Conservation (phyloP, 805 yeast genomes). For the Lachancea waltii region DNA sequence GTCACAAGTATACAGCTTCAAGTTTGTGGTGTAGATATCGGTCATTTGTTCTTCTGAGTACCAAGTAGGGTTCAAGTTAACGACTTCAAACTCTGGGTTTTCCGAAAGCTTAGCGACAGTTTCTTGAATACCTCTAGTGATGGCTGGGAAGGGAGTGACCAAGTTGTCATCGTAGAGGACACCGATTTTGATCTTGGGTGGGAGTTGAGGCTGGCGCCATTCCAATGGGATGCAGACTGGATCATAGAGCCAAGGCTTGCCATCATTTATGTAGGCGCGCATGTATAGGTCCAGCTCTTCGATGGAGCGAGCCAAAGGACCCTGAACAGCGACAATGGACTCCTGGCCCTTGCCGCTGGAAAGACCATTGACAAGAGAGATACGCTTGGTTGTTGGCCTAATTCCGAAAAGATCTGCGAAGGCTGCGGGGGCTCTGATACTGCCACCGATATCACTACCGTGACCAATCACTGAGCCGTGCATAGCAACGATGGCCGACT, state of each 20-base stretch:
- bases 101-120: slow-evolving; percentile 47
- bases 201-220: slow-evolving; percentile 33
- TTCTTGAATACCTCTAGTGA: slow-evolving; percentile 47
- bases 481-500: slow-evolving; percentile 55
- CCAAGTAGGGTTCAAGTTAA: slow-evolving; percentile 31
- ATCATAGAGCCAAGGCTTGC: slow-evolving; percentile 57
- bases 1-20: slow-evolving; percentile 51
- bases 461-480: slow-evolving; percentile 57
- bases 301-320: slow-evolving; percentile 59
- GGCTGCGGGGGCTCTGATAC: slow-evolving; percentile 63
- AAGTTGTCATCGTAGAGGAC: slow-evolving; percentile 58
- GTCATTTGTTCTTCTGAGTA: slow-evolving; percentile 21
- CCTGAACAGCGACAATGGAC: slow-evolving; percentile 57
- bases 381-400: slow-evolving; percentile 54
- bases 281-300: slow-evolving; percentile 66
- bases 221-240: slow-evolving; percentile 32
- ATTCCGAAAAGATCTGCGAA: slow-evolving; percentile 57
- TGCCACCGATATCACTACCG: slow-evolving; percentile 71
- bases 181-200: slow-evolving; percentile 49
- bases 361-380: slow-evolving; percentile 39
- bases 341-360: slow-evolving; percentile 58
- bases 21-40: slow-evolving; percentile 15
- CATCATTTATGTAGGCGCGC: slow-evolving; percentile 53
- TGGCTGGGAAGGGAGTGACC: slow-evolving; percentile 64
- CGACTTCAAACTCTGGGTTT: slow-evolving; percentile 54